These are phyloP conservation scores for Aspergillus persii DNA, from an alignment of 2,329 filamentous ascomycete genomes.

Conservation along the genomic window DNA sequence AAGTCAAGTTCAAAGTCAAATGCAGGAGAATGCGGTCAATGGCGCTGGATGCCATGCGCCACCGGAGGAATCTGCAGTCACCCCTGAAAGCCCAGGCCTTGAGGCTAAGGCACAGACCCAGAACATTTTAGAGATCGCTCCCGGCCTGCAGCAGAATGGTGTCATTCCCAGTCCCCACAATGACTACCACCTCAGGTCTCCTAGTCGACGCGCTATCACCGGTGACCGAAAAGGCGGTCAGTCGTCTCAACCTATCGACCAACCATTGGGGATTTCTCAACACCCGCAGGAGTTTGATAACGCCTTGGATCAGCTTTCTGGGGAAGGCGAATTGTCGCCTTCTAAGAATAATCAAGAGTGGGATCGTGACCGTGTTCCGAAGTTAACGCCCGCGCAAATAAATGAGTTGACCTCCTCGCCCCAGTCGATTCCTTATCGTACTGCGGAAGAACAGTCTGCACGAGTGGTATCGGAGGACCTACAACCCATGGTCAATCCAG, in stretches of 20 bases:
- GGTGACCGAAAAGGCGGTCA: constrained; percentile 16
- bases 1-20: not conserved
- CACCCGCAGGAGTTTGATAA: constrained; percentile 17
- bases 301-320: constrained; percentile 22
- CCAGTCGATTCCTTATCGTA: constrained; percentile 52
- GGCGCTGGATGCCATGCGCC: not conserved
- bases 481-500: constrained; percentile 10
- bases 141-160: not conserved
- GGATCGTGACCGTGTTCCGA: constrained; percentile 37
- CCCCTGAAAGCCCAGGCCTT: not conserved
- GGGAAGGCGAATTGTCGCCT: constrained; percentile 17
- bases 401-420: constrained; percentile 55
- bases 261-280: constrained; percentile 20
- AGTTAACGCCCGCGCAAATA: constrained; percentile 55
- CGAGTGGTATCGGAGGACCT: constrained; percentile 23
- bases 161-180: constrained; percentile 1
- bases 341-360: constrained; percentile 25
- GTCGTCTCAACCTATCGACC: constrained; percentile 12
- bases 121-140: not conserved
- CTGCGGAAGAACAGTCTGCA: constrained; percentile 27
- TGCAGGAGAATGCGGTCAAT: not conserved
- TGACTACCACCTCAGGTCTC: not conserved
- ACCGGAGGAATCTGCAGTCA: not conserved
- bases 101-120: not conserved
- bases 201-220: constrained; percentile 3